phyloP scores from a whole-genome alignment of 768 basidiomycete species.

The Lepiota brunneoincarnata region DNA sequence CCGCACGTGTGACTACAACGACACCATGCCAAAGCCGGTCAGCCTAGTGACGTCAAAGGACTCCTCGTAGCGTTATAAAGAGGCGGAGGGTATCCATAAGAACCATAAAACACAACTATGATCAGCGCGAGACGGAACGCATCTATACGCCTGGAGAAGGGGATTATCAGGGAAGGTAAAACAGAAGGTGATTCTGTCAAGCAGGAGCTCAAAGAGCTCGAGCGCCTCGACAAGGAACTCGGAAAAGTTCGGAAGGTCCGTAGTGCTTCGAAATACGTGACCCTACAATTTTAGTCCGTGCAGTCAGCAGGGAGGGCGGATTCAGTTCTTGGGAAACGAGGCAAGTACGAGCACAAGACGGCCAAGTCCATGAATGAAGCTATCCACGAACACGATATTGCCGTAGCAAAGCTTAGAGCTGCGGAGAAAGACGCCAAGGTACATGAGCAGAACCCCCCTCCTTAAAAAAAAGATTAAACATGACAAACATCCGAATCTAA shows the following conservation, averaged over 20 bases:
- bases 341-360: slow-evolving; percentile 47
- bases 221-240: slow-evolving; percentile 49
- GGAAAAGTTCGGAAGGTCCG: slow-evolving; percentile 51
- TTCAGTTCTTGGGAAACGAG: slow-evolving; percentile 34
- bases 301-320: slow-evolving; percentile 18
- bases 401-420: slow-evolving; percentile 37
- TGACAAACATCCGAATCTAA: not conserved
- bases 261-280: not conserved
- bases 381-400: slow-evolving; percentile 48
- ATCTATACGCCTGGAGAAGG: slow-evolving; percentile 38
- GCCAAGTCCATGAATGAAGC: slow-evolving; percentile 48
- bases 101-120: slow-evolving; percentile 9
- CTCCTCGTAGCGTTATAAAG: not conserved
- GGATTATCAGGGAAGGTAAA: slow-evolving; percentile 47
- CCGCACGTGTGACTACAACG: no score
- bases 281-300: not conserved
- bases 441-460: not conserved
- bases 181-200: slow-evolving; percentile 49
- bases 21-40: not conserved
- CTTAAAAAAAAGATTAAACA: no score
- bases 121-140: slow-evolving; percentile 21
- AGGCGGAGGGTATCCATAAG: not conserved
- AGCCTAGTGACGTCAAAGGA: not conserved
- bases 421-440: slow-evolving; percentile 46
- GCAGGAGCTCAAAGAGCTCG: slow-evolving; percentile 52